These are phyloP conservation scores for Cryphonectria parasitica DNA, from an alignment of 2,329 filamentous ascomycete species.

Conservation along the genomic window DNA sequence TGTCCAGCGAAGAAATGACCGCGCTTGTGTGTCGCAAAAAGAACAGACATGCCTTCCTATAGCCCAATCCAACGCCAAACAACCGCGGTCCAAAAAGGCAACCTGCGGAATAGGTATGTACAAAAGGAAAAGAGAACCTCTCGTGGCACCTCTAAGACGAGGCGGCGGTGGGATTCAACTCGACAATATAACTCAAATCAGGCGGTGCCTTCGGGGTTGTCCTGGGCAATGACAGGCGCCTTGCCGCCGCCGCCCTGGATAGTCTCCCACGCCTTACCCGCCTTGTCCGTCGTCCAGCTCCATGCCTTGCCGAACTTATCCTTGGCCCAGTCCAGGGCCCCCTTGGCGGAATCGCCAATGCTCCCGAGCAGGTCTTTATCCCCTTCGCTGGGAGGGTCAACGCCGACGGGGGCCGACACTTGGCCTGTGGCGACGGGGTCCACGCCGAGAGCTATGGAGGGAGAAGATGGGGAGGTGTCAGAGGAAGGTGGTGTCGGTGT, in stretches of 20 bases:
- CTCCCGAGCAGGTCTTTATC: constrained; percentile 38
- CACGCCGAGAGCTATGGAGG: constrained; percentile 28
- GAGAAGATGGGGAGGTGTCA: constrained; percentile 14
- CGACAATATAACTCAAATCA: neutral
- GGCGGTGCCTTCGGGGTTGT: neutral
- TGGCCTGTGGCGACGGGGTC: constrained; percentile 32
- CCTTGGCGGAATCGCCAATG: constrained; percentile 38
- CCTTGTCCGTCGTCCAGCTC: constrained; percentile 54
- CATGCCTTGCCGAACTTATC: constrained; percentile 52
- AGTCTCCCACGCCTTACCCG: constrained; percentile 52
- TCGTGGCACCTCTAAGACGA: too few relatives aligned
- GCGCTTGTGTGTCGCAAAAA: neutral
- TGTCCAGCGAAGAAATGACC: neutral
- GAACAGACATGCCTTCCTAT: neutral
- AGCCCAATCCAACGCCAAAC: neutral
- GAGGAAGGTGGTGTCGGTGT: constrained; percentile 26
- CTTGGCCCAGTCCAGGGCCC: constrained; percentile 57
- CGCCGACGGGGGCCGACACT: constrained; percentile 33
- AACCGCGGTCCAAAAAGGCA: neutral
- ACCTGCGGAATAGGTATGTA: neutral
- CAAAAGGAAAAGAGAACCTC: neutral
- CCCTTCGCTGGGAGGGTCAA: constrained; percentile 32
- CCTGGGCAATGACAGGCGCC: neutral
- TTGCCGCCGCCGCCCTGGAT: constrained; percentile 39
- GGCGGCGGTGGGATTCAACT: too few relatives aligned